Evolutionary conservation across 768 basidiomycete species (phyloP), one percentile per base, ranked within the genome.

Genomic region (Boletus rubescentipes): DNA sequence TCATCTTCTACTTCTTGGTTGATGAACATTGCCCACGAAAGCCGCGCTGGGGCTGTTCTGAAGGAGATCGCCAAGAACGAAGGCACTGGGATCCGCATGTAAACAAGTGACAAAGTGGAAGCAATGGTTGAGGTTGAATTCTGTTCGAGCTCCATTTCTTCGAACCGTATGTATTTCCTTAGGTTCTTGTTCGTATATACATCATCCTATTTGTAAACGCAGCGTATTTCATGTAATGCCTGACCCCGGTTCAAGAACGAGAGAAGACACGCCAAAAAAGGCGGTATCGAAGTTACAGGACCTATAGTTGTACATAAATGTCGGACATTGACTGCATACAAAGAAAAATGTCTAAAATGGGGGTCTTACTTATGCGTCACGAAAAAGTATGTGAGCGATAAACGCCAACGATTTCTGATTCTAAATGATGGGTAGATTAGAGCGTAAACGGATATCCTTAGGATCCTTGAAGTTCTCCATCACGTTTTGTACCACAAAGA

Each of bases 401-500:
- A 18, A 40, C 14, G 20, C 29, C 31, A 16, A 49, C 48, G 29
- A 36, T 18, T 38, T 15, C n/a, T n/a, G n/a, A n/a, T n/a, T 50
- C 23, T 40, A 23, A 35, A 42, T 15, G 35, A 47, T 40, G 16
- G 26, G 30, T 44, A 31, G 11, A 31, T 38, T 30, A 21, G 14
- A 44, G n/a, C 21, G 16, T 38, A 34, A 47, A 23, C 16, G 6
- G 9, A 45, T 20, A 18, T 30, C 23, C 21, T 50, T 45, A 63
- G 3, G 46, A 42, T 41, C 32, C 18, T 44, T 52, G 30, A 16
- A 49, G 35, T 35, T 58, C 59, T 67, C 39, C 67, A 52, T 75
- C 72, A 44, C 77, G 73, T 59, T 76, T 79, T 51, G 74, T 74
- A 61, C 75, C 73, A 57, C 78, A 79, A 9, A 79, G 66, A 41